These are phyloP conservation scores for Chromera velia DNA, from an alignment of 73 alveolate species.

Conservation along the genomic window DNA sequence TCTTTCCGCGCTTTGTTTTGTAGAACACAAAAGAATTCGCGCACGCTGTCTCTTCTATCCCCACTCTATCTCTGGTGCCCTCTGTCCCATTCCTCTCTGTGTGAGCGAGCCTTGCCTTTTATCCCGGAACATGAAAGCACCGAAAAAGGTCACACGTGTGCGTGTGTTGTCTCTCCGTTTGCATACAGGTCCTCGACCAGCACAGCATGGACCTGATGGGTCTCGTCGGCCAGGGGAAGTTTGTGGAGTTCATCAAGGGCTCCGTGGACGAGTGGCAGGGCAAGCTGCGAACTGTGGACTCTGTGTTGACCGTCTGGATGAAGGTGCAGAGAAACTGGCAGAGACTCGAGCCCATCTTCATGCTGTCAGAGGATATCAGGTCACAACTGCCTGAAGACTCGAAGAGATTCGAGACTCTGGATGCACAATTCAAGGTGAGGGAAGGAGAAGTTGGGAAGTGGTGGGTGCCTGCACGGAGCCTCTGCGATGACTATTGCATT, in stretches of 20 bases:
- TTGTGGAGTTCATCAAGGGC: conserved; percentile 33
- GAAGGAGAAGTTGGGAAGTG: conserved; percentile 81
- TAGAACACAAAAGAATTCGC: no score
- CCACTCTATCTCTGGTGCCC: no score
- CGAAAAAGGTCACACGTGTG: no score
- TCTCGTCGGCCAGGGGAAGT: conserved; percentile 76
- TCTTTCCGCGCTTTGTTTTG: no score
- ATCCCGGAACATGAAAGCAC: no score
- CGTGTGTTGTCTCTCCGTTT: no score
- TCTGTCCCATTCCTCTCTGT: no score
- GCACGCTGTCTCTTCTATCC: no score
- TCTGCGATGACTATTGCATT: background rate
- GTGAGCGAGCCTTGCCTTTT: no score
- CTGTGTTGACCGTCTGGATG: conserved; percentile 94
- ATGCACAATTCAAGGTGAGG: conserved; percentile 90
- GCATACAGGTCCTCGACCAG: conserved; percentile 77
- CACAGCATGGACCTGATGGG: conserved; percentile 89
- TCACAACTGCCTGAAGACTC: conserved; percentile 96
- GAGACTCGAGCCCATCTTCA: conserved; percentile 92
- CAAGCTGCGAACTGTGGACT: conserved; percentile 88
- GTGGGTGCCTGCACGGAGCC: conserved; percentile 46
- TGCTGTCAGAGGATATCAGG: conserved; percentile 94
- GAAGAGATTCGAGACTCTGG: conserved; percentile 93
- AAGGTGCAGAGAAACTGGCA: conserved; percentile 98
- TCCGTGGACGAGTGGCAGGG: conserved; percentile 80